Evolutionary conservation across 2,329 filamentous ascomycete species (phyloP), one percentile per base, ranked within the genome.

Genomic region (Zymoseptoria passerinii): DNA sequence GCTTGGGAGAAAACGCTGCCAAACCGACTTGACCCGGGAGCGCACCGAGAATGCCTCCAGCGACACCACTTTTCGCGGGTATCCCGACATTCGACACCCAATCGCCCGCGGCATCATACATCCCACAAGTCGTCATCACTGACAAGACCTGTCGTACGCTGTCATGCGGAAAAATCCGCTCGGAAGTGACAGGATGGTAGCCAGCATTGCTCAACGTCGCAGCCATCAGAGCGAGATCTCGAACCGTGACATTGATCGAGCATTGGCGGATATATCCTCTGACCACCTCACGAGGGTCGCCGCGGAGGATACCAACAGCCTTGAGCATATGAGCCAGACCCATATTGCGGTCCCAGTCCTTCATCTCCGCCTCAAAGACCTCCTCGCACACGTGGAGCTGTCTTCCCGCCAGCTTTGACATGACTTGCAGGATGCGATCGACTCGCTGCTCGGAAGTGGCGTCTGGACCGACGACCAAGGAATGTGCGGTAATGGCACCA

Each of bases 121-220:
- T 76, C 28, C 74, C 73, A 50, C 74, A 76, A 0, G 74, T 76
- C 0, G 74, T 75, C 73, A 76, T 76, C 56, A 76, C 70, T 8
- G 74, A 75, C 2, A 76, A 66, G 0, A 76, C 72, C 50, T 76
- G 74, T 7, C 74, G 70, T 0, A 75, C 73, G 53, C 71, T 74
- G 2, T 63, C 60, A 3, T 72, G 71, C 0, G 73, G 71, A 9
- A 76, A 75, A 10, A 75, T 70, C 8, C 28, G 51, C 13, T 74
- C 71, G 1, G 67, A 67, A 0, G 69, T 72, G 5, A 67, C 55
- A 1, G 74, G 74, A 27, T 75, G 71, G 2, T 71, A 66, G 5
- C 74, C 74, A 1, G 66, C 72, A 56, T 76, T 76, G 63, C 68
- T 68, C 8, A 76, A 68, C 0, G 72, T 74, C 1, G 73, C 72